Percentiles rank a stretch among this genome's conserved stretches.
phyloP scores from a whole-genome alignment of 177 flowering plant species.

The Vitis hybrid region DNA sequence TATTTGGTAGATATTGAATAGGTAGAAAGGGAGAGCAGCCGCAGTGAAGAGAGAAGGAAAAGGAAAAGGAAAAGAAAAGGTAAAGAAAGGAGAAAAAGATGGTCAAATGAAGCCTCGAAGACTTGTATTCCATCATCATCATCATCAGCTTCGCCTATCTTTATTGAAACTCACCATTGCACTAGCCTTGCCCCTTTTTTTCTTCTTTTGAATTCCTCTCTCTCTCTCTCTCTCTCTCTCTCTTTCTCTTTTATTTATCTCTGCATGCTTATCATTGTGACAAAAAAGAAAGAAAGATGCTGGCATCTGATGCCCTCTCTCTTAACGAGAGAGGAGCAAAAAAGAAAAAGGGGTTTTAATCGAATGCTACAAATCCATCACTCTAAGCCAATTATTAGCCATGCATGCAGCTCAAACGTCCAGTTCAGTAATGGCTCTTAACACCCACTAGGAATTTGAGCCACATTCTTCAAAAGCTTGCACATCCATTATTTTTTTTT shows the following conservation, averaged over 20 bases:
- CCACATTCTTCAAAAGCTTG: too few relatives aligned
- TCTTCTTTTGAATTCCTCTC: background rate
- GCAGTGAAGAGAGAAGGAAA: constrained; percentile 19
- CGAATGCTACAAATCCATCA: too few relatives aligned
- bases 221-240: constrained; percentile 5
- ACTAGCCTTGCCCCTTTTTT: constrained; percentile 6
- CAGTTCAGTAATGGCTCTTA: too few relatives aligned
- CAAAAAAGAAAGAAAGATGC: background rate
- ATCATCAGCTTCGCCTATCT: constrained; percentile 27
- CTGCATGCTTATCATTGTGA: background rate
- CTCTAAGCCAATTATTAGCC: too few relatives aligned
- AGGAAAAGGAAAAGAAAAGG: constrained; percentile 14
- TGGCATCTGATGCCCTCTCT: too few relatives aligned
- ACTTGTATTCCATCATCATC: constrained; percentile 31
- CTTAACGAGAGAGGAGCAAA: too few relatives aligned
- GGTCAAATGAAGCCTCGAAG: constrained; percentile 43
- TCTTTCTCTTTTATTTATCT: background rate
- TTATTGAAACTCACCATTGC: constrained; percentile 46
- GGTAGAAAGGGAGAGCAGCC: constrained; percentile 23
- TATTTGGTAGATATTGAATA: constrained; percentile 1
- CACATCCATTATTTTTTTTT: too few relatives aligned
- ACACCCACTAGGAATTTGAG: too few relatives aligned
- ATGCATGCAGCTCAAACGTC: too few relatives aligned
- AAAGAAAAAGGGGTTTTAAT: too few relatives aligned
- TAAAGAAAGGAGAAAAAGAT: constrained; percentile 24